Conservation (phyloP, 2,329 filamentous ascomycete species). For the Orbilia ellipsospora region DNA sequence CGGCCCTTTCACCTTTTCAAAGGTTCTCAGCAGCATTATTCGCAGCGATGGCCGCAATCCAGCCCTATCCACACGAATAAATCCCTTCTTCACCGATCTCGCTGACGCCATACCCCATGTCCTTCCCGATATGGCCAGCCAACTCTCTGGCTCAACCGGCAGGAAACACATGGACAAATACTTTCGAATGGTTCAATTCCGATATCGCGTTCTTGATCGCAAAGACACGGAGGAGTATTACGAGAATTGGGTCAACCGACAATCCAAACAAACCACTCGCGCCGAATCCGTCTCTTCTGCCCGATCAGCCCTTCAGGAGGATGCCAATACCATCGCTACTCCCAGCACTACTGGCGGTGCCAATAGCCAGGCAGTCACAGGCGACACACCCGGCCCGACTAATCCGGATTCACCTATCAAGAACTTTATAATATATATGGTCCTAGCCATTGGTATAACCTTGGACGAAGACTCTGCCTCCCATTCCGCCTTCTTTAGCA, state of each 20-base stretch:
- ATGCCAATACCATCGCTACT: slow-evolving; percentile 11
- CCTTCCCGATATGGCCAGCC: slow-evolving; percentile 54
- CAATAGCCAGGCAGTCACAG: slow-evolving; percentile 13
- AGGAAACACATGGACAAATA: slow-evolving; percentile 55
- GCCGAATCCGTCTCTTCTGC: slow-evolving; percentile 42
- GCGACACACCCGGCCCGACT: slow-evolving; percentile 31
- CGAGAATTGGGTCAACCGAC: slow-evolving; percentile 48
- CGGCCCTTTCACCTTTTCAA: slow-evolving; percentile 54
- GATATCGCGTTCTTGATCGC: slow-evolving; percentile 50
- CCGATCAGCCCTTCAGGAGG: slow-evolving; percentile 46
- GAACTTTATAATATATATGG: slow-evolving; percentile 56
- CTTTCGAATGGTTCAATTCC: slow-evolving; percentile 54
- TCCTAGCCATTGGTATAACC: slow-evolving; percentile 52
- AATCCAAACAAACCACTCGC: slow-evolving; percentile 46
- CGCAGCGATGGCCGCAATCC: slow-evolving; percentile 53
- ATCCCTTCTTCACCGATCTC: slow-evolving; percentile 55
- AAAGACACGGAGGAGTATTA: slow-evolving; percentile 53
- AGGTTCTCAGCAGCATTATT: slow-evolving; percentile 53
- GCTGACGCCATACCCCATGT: slow-evolving; percentile 54
- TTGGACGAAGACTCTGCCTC: slow-evolving; percentile 52
- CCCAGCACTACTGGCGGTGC: slow-evolving; percentile 27
- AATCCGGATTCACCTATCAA: slow-evolving; percentile 53
- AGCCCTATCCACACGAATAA: slow-evolving; percentile 40
- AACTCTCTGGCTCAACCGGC: slow-evolving; percentile 50
- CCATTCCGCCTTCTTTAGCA: slow-evolving; percentile 50